These are phyloP conservation scores for Aristolochia contorta DNA, from an alignment of 164 flowering plant genomes.

Conservation along the genomic window DNA sequence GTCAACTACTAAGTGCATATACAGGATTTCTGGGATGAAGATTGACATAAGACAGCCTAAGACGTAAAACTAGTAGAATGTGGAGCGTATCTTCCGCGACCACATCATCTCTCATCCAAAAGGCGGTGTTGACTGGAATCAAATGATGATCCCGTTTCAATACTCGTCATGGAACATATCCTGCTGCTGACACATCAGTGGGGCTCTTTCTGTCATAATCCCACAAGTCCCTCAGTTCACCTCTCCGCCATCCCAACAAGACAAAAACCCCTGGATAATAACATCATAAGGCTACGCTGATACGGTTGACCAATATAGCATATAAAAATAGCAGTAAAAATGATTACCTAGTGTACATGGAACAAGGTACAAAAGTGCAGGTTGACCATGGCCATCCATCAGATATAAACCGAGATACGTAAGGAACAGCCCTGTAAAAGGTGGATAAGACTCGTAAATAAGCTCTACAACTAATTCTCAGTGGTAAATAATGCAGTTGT, in stretches of 20 bases:
- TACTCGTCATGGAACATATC: too few relatives aligned
- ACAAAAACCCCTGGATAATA: constrained; percentile 40
- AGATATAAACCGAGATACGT: constrained; percentile 62
- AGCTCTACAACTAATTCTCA: too few relatives aligned
- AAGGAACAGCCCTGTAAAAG: constrained; percentile 50
- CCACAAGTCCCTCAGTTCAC: constrained; percentile 69
- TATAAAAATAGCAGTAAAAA: neutral
- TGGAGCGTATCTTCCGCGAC: too few relatives aligned
- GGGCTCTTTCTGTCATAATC: constrained; percentile 21
- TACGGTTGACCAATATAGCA: neutral
- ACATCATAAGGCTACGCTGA: too few relatives aligned
- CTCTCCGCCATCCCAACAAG: constrained; percentile 50
- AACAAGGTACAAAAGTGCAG: constrained; percentile 86
- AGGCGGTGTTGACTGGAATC: too few relatives aligned
- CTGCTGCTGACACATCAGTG: constrained; percentile 5
- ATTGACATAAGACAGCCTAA: too few relatives aligned
- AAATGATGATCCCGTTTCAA: too few relatives aligned
- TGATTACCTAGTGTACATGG: constrained; percentile 77
- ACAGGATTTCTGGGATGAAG: too few relatives aligned
- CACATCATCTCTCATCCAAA: too few relatives aligned
- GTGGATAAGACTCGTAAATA: neutral
- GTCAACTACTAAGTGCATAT: too few relatives aligned
- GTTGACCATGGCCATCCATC: constrained; percentile 85
- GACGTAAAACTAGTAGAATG: too few relatives aligned
- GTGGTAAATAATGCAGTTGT: neutral